These are phyloP conservation scores for Dryas octopetala DNA, from an alignment of 306 rosid genomes.

Conservation along the genomic window DNA sequence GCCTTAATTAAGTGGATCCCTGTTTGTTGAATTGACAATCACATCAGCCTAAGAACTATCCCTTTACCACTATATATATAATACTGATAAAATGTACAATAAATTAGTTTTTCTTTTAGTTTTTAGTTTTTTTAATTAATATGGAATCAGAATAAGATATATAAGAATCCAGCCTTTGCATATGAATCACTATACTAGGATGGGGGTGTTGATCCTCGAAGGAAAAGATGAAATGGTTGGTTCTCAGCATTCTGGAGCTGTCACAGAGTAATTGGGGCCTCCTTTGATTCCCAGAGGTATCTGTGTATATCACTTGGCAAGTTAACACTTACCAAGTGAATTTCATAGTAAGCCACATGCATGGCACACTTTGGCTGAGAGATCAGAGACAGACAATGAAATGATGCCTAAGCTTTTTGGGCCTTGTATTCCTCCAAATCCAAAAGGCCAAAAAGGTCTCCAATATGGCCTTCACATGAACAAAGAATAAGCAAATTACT, in stretches of 20 bases:
- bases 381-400: slow-evolving; percentile 1
- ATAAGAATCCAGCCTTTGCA: slow-evolving; percentile 3
- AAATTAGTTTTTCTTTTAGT: background rate
- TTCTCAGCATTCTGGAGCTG: slow-evolving; percentile 18
- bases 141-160: background rate
- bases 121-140: background rate
- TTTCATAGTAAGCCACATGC: background rate
- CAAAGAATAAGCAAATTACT: slow-evolving; percentile 3
- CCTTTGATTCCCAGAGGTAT: background rate
- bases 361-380: background rate
- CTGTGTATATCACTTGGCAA: background rate
- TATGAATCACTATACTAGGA: slow-evolving; percentile 6
- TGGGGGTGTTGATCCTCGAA: background rate
- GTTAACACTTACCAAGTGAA: background rate
- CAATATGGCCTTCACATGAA: background rate
- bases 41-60: slow-evolving; percentile 17
- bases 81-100: no score
- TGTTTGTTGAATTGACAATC: slow-evolving; percentile 12
- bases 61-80: slow-evolving; percentile 17
- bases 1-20: slow-evolving; percentile 16
- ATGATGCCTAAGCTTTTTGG: slow-evolving; percentile 4
- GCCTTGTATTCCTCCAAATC: slow-evolving; percentile 22
- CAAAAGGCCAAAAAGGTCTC: slow-evolving; percentile 4
- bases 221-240: slow-evolving; percentile 12
- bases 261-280: background rate